Evolutionary conservation across 805 yeast species (phyloP), one percentile per base, ranked within the genome.

Genomic region (Wickerhamomyces bisporus): DNA sequence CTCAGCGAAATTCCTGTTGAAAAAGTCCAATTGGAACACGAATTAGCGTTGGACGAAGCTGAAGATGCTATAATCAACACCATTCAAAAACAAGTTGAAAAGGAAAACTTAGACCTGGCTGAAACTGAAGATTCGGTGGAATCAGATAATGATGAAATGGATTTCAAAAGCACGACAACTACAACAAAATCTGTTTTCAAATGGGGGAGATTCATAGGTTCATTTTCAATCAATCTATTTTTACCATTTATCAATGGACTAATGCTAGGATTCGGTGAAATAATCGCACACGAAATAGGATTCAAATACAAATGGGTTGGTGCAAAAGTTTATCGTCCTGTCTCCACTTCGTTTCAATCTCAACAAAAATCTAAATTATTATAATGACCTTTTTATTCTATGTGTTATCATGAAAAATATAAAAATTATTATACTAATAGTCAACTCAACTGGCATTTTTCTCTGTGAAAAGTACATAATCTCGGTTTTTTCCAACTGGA

Each of bases 201-300:
- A 13, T 38, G 32, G 6, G 30, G 36, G 3, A 17, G 32, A 4
- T 38, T 47, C 17, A 21, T 47, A 3, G 39, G 45, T 1, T 50
- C 53, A n/a, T 63, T 82, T 17, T 72, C 88, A 2, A 77, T 91
- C 45, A 91, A 91, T 50, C 62, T 91, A 48, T 56, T 88, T 2
- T 63, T 91, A 32, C 98, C 98, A 3, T 88, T 91, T 53, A 68
- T 91, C 49, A 91, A 91, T 53, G 98, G 98, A 8, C 67, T 91
- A 62, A 89, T 89, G 96, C 72, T 91, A 35, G 98, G 98, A 0
- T 87, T 91, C 58, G 98, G 98, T 2, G 98, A 91, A 65, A 79
- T 91, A 16, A 66, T 86, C 41, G 98, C 98, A 8, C 96, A 89
- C 57, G 97, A 91, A 53, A 63, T 91, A 29, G 95, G 96, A 6